A percentile compares a stretch with the other conserved stretches of the same genome.
phyloP scores from a whole-genome alignment of 805 yeast species.

The Sugiyamaella chiloensis region DNA sequence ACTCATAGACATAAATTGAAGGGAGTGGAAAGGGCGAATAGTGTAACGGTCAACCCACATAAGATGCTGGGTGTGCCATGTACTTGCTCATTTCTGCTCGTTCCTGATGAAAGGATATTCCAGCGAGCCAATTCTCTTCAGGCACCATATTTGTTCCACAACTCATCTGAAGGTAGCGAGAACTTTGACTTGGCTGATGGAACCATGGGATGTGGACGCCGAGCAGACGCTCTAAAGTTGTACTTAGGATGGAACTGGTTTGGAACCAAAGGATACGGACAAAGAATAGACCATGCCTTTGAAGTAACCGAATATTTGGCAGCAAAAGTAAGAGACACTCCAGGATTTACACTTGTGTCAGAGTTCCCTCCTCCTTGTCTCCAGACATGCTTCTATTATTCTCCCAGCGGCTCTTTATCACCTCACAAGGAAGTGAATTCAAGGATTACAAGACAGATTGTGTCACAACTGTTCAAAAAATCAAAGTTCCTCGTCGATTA shows the following conservation, averaged over 20 bases:
- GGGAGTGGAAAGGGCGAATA: constrained; percentile 67
- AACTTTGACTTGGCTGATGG: constrained; percentile 80
- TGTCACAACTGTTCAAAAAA: constrained; percentile 52
- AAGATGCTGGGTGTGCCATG: constrained; percentile 84
- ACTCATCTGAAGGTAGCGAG: constrained; percentile 41
- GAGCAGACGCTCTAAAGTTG: constrained; percentile 77
- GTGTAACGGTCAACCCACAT: constrained; percentile 80
- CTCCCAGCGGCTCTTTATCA: constrained; percentile 40
- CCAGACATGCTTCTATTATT: constrained; percentile 79
- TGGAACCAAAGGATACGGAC: constrained; percentile 61
- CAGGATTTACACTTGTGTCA: constrained; percentile 56
- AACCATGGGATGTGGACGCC: constrained; percentile 88
- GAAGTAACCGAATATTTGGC: constrained; percentile 63
- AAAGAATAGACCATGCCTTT: constrained; percentile 71
- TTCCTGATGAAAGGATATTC: constrained; percentile 65
- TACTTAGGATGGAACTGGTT: constrained; percentile 80
- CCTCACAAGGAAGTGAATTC: constrained; percentile 44
- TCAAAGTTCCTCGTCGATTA: constrained; percentile 76
- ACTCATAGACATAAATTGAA: constrained; percentile 44
- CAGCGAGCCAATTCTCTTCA: constrained; percentile 69
- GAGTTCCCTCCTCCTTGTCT: constrained; percentile 66
- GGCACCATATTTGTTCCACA: constrained; percentile 81
- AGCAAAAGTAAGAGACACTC: constrained; percentile 34
- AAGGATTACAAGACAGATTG: constrained; percentile 56
- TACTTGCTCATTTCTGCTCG: constrained; percentile 62